These are phyloP conservation scores for Flaveria floridana DNA, from an alignment of 140 eudicot species.

Conservation along the genomic window DNA sequence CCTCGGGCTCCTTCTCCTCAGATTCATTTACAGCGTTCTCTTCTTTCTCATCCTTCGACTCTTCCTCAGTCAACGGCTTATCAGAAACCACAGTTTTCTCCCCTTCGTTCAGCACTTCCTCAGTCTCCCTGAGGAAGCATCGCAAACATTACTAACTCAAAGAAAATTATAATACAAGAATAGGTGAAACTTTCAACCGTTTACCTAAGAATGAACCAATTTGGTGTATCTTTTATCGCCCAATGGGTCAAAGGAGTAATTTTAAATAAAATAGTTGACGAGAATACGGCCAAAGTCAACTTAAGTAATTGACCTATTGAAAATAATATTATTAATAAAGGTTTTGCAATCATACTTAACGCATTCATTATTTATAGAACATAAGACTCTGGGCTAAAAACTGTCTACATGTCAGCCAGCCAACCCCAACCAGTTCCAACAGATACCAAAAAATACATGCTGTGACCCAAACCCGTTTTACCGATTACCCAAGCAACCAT, in stretches of 20 bases:
- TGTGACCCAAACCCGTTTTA: neutral
- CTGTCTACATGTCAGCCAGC: too few relatives aligned
- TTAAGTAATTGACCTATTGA: neutral
- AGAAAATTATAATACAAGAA: neutral
- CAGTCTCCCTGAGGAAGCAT: slow-evolving; percentile 45
- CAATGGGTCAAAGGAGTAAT: neutral
- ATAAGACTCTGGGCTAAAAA: neutral
- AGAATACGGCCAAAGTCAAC: neutral
- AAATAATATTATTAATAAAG: neutral
- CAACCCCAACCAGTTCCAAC: neutral
- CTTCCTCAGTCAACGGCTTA: slow-evolving; percentile 61
- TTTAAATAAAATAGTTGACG: neutral
- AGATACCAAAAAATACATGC: neutral
- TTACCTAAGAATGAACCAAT: neutral
- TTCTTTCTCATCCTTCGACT: slow-evolving; percentile 54
- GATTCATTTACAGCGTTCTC: slow-evolving; percentile 60
- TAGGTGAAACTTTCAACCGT: neutral
- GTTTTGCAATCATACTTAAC: neutral
- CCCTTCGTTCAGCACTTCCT: slow-evolving; percentile 58
- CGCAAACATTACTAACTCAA: neutral
- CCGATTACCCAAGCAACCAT: neutral
- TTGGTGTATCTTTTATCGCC: neutral
- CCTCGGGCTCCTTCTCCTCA: slow-evolving; percentile 80
- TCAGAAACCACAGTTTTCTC: slow-evolving; percentile 58
- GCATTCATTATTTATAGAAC: neutral